Percentiles rank a stretch among this genome's conserved stretches.
phyloP scores from a whole-genome alignment of 1,284 basidiomycete genomes.

The Hemileia vastatrix region DNA sequence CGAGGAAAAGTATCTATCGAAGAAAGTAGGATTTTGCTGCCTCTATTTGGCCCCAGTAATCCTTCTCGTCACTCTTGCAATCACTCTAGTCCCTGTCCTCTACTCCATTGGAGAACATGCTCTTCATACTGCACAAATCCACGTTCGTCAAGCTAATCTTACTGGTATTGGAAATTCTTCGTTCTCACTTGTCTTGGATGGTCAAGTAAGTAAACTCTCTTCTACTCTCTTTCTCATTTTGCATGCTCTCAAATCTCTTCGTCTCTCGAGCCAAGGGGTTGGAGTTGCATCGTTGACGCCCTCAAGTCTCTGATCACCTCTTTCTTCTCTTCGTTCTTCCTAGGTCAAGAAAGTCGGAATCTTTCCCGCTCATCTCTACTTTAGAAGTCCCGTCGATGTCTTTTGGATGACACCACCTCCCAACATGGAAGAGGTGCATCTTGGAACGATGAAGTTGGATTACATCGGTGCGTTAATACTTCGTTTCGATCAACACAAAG shows the following conservation, averaged over 20 bases:
- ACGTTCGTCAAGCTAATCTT: slow-evolving; percentile 42
- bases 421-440: slow-evolving; percentile 36
- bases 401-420: slow-evolving; percentile 41
- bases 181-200: slow-evolving; percentile 43
- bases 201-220: no score
- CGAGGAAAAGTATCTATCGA: slow-evolving; percentile 40
- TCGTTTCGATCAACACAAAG: slow-evolving; percentile 36
- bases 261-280: no score
- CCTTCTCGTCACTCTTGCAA: slow-evolving; percentile 32
- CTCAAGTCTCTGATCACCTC: no score
- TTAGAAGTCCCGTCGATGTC: slow-evolving; percentile 41
- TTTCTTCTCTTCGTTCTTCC: no score
- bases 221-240: no score
- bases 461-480: background rate
- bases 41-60: slow-evolving; percentile 34
- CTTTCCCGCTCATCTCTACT: slow-evolving; percentile 45
- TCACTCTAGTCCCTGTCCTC: slow-evolving; percentile 43
- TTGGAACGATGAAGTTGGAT: slow-evolving; percentile 31
- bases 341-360: slow-evolving; percentile 43
- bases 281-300: no score
- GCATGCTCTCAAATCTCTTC: no score
- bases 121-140: slow-evolving; percentile 38
- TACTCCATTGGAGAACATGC: slow-evolving; percentile 43
- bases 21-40: slow-evolving; percentile 37
- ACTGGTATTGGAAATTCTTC: slow-evolving; percentile 37